Conservation (phyloP, 2,329 filamentous ascomycete genomes). For the Parascedosporium putredinis region DNA sequence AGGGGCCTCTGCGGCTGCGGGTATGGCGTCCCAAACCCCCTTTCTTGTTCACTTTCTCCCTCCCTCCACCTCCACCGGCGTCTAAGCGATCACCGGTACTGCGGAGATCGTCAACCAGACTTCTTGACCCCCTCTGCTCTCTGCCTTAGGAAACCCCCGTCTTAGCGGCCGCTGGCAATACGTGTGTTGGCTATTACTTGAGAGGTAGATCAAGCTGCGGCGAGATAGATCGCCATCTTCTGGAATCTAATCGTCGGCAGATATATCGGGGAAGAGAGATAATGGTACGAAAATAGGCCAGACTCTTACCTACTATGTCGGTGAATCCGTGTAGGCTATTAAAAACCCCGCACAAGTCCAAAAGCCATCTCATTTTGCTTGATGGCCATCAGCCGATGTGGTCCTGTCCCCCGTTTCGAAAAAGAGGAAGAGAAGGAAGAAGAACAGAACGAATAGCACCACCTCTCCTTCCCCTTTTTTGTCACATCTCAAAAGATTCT, state of each 20-base stretch:
- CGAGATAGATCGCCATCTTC: not conserved
- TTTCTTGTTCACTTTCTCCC: too few species aligned
- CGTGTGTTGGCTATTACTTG: not conserved
- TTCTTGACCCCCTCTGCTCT: too few species aligned
- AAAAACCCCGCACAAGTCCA: too few species aligned
- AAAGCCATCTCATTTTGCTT: not conserved
- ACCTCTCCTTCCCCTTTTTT: not conserved
- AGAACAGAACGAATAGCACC: not conserved
- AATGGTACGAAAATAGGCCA: not conserved
- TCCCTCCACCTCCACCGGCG: too few species aligned
- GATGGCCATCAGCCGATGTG: not conserved
- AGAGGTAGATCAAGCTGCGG: not conserved
- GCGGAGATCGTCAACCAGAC: not conserved
- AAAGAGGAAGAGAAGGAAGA: not conserved
- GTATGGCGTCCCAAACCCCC: too few species aligned
- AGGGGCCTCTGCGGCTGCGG: too few species aligned
- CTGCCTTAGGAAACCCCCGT: too few species aligned
- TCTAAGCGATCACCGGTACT: not conserved
- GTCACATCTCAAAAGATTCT: too few species aligned
- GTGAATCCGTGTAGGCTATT: not conserved
- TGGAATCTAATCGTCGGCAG: not conserved
- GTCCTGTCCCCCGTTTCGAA: not conserved
- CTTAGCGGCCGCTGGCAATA: too few species aligned
- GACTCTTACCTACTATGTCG: not conserved
- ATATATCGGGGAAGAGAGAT: too few species aligned